Evolutionary conservation across 148 eudicot genomes (phyloP).

Genomic region (Linanthus parryae): DNA sequence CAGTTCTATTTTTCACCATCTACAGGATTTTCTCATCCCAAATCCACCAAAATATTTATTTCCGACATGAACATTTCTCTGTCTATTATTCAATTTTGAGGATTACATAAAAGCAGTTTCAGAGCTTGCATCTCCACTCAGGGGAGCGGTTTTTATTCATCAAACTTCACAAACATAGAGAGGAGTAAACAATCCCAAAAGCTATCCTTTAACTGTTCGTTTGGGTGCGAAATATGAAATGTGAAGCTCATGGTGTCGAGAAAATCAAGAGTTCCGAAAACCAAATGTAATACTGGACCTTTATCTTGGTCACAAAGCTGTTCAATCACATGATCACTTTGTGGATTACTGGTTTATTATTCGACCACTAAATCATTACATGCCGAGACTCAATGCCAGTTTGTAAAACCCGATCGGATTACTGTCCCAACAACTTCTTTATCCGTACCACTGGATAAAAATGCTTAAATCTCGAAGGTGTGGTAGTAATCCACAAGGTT

Average conservation of each 20-base stretch:
- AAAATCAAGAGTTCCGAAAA: slow-evolving; percentile 25
- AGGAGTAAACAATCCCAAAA: slow-evolving; percentile 20
- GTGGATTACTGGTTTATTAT: slow-evolving; percentile 55
- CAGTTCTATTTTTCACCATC: slow-evolving; percentile 29
- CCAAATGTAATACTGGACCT: slow-evolving; percentile 32
- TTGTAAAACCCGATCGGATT: no score
- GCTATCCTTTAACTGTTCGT: slow-evolving; percentile 28
- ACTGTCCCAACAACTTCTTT: no score
- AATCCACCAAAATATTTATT: slow-evolving; percentile 20
- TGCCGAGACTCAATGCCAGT: slow-evolving; percentile 55
- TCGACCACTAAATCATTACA: slow-evolving; percentile 45
- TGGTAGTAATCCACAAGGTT: no score
- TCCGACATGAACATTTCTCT: slow-evolving; percentile 25
- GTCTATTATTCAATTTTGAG: slow-evolving; percentile 27
- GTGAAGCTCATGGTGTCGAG: slow-evolving; percentile 37
- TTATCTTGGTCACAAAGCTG: slow-evolving; percentile 38
- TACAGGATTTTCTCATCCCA: slow-evolving; percentile 22
- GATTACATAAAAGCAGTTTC: slow-evolving; percentile 23
- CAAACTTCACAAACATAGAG: slow-evolving; percentile 27
- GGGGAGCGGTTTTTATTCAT: slow-evolving; percentile 20
- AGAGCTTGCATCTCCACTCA: slow-evolving; percentile 19
- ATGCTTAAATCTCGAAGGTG: no score
- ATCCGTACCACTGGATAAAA: no score
- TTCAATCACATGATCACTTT: slow-evolving; percentile 39
- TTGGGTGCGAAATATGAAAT: slow-evolving; percentile 21